Base-by-base conservation (phyloP, 2,329 filamentous ascomycete genomes). In the Graphiopsis chlorocephala region DNA sequence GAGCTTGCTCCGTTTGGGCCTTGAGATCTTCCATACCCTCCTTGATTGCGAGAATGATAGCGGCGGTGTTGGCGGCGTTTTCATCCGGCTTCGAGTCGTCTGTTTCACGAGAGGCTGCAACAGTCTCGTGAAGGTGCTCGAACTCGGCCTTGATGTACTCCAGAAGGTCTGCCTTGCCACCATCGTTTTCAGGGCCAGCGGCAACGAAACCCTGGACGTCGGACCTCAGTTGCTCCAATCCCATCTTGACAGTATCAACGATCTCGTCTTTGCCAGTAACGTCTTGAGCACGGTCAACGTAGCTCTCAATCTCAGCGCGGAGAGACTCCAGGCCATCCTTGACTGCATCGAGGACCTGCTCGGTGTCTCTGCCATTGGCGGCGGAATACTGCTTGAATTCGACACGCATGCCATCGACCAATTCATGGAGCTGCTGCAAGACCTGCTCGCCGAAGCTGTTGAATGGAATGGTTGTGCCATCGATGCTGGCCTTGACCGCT, bases 281-380 rank as follows among this genome's bases (percentile, higher is more conserved):
- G 66, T 90, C 90, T 17, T 87, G 83, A 8, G 88, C 86, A 55
- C 87, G 88, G 71, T 93, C 88, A 65, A 95, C 88, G 69, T 96
- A 96, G 50, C 82, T 82, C 73, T 97, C 92, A 63, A 98, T 91
- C 65, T 96, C 90, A 14, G 82, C 80, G 12, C 92, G 88, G 7
- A 98, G 85, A 69, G 86, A 89, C 70, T 96, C 92, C 15, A 97
- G 84, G 0, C 93, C 93, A 73, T 96, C 92, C 70, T 92, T 94
- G 50, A 96, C 89, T 0, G 92, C 91, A 75, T 95, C 91, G 4
- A 97, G 82, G 14, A 96, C 88, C 75, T 97, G 92, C 75, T 97
- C 93, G 0, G 92, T 94, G 74, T 95, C 92, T 65, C 88, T 85
- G 47, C 90, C 91, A 70, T 88, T 91, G 67, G 90, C 89, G 3